Evolutionary conservation across 2,329 filamentous ascomycete genomes (phyloP), one percentile per base, ranked within the genome.

Genomic region (Zarea fungicola): DNA sequence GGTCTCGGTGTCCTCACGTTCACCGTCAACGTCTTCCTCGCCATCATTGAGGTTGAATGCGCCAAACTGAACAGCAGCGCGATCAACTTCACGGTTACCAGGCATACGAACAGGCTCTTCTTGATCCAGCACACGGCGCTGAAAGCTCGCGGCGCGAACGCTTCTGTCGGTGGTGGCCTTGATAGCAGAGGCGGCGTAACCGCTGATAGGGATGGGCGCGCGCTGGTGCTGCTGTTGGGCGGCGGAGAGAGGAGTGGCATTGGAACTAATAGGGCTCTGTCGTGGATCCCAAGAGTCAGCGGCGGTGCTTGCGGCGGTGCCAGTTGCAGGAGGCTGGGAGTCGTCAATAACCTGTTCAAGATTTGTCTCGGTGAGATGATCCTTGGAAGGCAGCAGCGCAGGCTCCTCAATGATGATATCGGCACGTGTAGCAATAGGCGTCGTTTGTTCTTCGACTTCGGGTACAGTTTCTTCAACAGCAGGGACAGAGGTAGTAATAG

Each of bases 31-130:
- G 61, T 96, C 91, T 47, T 90, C 87, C 42, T 91, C 87, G 52
- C 80, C 80, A 46, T 84, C 90, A 63, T 88, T 91, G 61, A 99
- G 69, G 62, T 86, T 95, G 76, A 99, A 89, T 66, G 91, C 95
- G 55, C 93, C 93, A 65, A 99, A 99, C 65, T 97, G 92, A 42
- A 99, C 90, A 42, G 91, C 87, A 56, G 92, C 83, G 60, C 90
- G 85, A 65, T 97, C 92, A 23, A 99, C 87, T 46, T 93, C 91
- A 58, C 93, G 90, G 73, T 96, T 96, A 52, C 89, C 90, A 39
- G 93, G 93, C 92, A 99, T 96, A 56, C 96, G 90, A 34, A 99
- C 93, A 51, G 93, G 89, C 72, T 99, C 93, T 68, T 96, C 91
- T 65, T 99, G 93, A 60, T 97, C 91, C 61, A 95, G 77, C 47